Conservation (phyloP, 495 filamentous ascomycete genomes). For the Cercophora sp. region DNA sequence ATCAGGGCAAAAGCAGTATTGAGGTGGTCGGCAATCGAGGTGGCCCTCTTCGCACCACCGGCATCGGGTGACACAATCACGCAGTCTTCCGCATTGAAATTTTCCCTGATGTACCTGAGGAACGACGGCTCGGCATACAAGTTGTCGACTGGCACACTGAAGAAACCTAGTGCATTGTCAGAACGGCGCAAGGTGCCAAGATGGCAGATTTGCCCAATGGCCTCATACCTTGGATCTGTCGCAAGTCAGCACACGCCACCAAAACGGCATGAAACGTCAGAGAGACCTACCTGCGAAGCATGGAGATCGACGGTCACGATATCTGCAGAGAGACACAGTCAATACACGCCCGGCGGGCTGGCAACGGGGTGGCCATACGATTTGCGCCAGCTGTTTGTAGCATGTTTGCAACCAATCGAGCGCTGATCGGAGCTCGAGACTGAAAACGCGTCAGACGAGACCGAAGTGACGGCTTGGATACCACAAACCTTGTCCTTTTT, state of each 20-base stretch:
- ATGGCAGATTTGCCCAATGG: background rate
- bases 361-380: constrained; percentile 36
- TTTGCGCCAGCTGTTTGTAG: constrained; percentile 90
- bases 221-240: constrained; percentile 20
- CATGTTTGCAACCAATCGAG: constrained; percentile 96
- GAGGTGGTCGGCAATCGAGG: constrained; percentile 91
- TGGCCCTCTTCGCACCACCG: constrained; percentile 91
- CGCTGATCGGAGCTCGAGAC: constrained; percentile 75
- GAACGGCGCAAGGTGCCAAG: background rate
- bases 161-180: constrained; percentile 71
- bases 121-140: constrained; percentile 94
- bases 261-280: no score
- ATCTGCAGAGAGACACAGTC: constrained; percentile 55
- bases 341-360: no score
- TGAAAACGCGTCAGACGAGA: constrained; percentile 4
- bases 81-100: constrained; percentile 75
- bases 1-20: constrained; percentile 97
- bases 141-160: constrained; percentile 92
- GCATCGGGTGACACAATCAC: constrained; percentile 97
- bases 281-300: constrained; percentile 55
- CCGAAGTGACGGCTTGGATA: background rate
- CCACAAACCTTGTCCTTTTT: constrained; percentile 81
- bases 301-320: constrained; percentile 88
- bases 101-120: constrained; percentile 83
- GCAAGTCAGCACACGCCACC: background rate